These are phyloP conservation scores for Fusarium palustre DNA, from an alignment of 2,329 filamentous ascomycete species.

Conservation along the genomic window DNA sequence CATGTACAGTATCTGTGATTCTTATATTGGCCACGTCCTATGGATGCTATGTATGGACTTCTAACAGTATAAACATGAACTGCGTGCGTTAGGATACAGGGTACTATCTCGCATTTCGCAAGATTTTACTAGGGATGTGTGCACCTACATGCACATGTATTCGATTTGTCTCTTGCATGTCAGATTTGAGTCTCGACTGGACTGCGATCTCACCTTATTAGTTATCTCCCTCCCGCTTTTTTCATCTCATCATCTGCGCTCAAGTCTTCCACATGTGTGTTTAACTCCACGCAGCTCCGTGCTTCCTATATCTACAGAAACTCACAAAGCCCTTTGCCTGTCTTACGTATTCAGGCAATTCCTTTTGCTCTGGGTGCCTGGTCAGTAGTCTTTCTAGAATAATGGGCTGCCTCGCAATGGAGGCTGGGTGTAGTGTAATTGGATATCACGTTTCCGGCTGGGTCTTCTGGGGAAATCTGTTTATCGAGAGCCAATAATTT, in stretches of 20 bases:
- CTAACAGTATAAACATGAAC: background rate
- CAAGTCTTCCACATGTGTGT: too few species aligned
- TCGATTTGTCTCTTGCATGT: constrained; percentile 14
- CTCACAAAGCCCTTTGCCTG: background rate
- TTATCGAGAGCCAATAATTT: constrained; percentile 25
- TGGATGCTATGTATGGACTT: background rate
- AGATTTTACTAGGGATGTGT: constrained; percentile 1
- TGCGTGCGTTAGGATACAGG: background rate
- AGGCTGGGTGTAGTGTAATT: constrained; percentile 11
- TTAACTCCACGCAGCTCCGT: background rate
- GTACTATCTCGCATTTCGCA: background rate
- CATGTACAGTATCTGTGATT: background rate
- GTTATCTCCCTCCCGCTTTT: background rate
- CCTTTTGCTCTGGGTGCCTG: background rate
- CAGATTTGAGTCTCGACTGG: background rate
- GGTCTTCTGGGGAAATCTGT: constrained; percentile 35
- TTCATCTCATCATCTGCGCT: background rate
- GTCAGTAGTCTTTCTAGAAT: background rate
- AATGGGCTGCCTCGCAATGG: constrained; percentile 26
- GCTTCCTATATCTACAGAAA: background rate
- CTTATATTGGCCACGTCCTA: background rate
- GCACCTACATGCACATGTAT: background rate
- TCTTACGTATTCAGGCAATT: background rate
- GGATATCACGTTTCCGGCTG: constrained; percentile 24
- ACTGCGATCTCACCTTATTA: background rate